Evolutionary conservation across 331 rosid genomes (phyloP), one percentile per base, ranked within the genome.

Genomic region (Dryas integrifolia): DNA sequence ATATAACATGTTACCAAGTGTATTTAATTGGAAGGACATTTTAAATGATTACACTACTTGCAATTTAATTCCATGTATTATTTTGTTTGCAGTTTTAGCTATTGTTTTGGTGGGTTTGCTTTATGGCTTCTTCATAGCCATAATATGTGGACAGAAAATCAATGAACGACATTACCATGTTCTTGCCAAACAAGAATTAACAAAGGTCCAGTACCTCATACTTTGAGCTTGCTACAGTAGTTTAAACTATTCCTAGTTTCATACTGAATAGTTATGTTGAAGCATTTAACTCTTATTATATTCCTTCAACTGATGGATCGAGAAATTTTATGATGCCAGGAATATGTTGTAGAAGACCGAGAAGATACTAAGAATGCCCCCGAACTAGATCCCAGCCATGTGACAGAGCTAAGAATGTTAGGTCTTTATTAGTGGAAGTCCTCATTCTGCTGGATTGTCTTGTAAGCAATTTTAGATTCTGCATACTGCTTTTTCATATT

Each of bases 141-240:
- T 94, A 76, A 94, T 91, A 76, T 94, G 98, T 46, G 98, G 98
- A 69, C 98, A 94, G 88, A 85, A 90, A 86, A 94, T 95, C 88
- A 91, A 86, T 72, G 97, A 95, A 83, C 92, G 99, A 47, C 99
- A 95, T 77, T 95, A 89, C 88, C 99, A 95, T 79, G 96, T 95
- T 69, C 97, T 95, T 84, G 99, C 99, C 51, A 95, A 91, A 79
- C 97, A 95, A 70, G 99, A 95, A 80, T 79, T 95, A 76, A 95
- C 99, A 51, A 92, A 89, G 96, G 99, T 95, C 70, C 55, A 76
- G 30, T 71, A 56, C 70, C 63, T 81, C 71, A 64, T 70, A 46
- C 69, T 61, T 68, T 8, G 71, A 51, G 50, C 73, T 47, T 70
- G 73, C 18, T 43, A 70, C n/a, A 61, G 56, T 5, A 45, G 16